A percentile compares a stretch with the other conserved stretches of the same genome.
Conservation (phyloP, 345 rosid genomes). For the Eucalyptus cloeziana region DNA sequence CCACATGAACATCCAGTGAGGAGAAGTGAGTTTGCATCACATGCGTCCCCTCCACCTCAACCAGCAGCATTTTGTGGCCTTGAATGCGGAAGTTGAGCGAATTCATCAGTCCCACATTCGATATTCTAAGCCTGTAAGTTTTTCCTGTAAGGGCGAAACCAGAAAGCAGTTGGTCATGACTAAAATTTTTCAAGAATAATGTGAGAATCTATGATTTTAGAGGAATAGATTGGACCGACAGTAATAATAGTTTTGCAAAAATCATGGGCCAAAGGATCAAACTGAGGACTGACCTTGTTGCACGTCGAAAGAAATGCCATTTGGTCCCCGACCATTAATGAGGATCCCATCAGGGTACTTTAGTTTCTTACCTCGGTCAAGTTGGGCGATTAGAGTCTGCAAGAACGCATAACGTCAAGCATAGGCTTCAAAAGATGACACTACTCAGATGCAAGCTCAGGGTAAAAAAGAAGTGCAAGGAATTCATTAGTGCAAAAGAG, state of each 20-base stretch:
- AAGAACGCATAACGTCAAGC: background rate
- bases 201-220: background rate
- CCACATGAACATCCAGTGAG: constrained; percentile 82
- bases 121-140: constrained; percentile 84
- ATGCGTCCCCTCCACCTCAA: constrained; percentile 94
- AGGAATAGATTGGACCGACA: background rate
- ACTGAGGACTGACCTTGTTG: constrained; percentile 19
- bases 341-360: constrained; percentile 33
- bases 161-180: background rate
- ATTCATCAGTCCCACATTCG: constrained; percentile 78
- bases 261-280: background rate
- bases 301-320: constrained; percentile 20
- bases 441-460: background rate
- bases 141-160: constrained; percentile 34
- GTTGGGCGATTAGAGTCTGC: constrained; percentile 11
- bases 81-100: constrained; percentile 91
- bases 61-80: constrained; percentile 65
- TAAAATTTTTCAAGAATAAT: background rate
- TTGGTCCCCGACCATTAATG: constrained; percentile 34
- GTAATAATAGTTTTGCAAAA: background rate
- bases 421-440: background rate
- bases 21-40: constrained; percentile 76
- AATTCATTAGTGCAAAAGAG: background rate
- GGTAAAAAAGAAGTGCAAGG: background rate
- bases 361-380: constrained; percentile 28